These are phyloP conservation scores for Cantharellus anzutake DNA, from an alignment of 768 basidiomycete species.

Conservation along the genomic window DNA sequence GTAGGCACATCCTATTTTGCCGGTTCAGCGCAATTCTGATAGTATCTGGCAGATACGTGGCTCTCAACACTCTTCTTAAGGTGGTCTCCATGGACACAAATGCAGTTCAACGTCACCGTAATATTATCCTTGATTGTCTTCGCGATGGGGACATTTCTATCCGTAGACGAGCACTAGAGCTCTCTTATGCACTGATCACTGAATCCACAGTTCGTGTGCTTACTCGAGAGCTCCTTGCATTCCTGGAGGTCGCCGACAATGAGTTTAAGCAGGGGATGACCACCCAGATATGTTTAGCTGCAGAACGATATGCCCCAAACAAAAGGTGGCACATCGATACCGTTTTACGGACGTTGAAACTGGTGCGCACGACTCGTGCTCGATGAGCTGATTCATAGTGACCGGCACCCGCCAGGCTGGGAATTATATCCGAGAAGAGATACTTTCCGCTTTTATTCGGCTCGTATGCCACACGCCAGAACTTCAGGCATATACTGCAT, in stretches of 20 bases:
- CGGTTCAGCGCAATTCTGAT: background rate
- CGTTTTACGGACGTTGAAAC: conserved; percentile 73
- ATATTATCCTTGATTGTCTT: conserved; percentile 96
- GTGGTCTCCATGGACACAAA: conserved; percentile 96
- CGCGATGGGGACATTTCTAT: conserved; percentile 99
- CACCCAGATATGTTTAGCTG: conserved; percentile 88
- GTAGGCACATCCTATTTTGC: conserved; percentile 26
- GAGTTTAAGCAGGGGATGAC: conserved; percentile 98
- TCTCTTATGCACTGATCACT: conserved; percentile 93
- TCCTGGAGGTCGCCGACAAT: conserved; percentile 95
- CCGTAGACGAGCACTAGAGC: conserved; percentile 83
- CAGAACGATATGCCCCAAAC: conserved; percentile 92
- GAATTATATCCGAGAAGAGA: conserved; percentile 94
- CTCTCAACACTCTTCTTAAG: conserved; percentile 93
- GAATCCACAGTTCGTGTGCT: conserved; percentile 86
- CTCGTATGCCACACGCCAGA: conserved; percentile 95
- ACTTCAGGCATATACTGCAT: conserved; percentile 86
- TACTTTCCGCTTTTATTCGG: conserved; percentile 85
- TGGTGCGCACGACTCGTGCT: conserved; percentile 32
- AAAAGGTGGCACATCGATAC: conserved; percentile 99
- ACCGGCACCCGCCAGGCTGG: conserved; percentile 44
- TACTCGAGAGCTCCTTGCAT: conserved; percentile 80
- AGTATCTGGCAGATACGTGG: conserved; percentile 59
- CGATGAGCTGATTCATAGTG: background rate
- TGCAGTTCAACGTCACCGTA: conserved; percentile 93